Evolutionary conservation across 805 yeast species (phyloP).

Genomic region (Candida arabinofermentans): DNA sequence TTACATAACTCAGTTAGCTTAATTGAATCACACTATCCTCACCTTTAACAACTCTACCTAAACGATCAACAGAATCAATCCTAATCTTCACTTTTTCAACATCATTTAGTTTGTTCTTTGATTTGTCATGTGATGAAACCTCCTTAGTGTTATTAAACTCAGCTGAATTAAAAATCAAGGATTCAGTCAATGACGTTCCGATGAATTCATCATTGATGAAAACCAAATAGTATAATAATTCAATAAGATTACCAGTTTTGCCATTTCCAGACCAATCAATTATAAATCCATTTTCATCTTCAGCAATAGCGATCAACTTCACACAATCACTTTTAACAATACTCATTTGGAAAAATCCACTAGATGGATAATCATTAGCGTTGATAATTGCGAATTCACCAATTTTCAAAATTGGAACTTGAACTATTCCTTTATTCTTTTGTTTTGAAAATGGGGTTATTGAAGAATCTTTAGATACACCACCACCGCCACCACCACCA

Average conservation of each 20-base stretch:
- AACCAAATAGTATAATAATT: conserved; percentile 27
- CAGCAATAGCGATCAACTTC: neutral
- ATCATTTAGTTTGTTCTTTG: neutral
- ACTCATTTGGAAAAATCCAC: conserved; percentile 13
- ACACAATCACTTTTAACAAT: conserved; percentile 2
- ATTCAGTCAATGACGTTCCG: conserved; percentile 21
- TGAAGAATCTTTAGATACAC: too few species aligned
- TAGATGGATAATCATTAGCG: conserved; percentile 22
- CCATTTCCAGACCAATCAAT: conserved; percentile 22
- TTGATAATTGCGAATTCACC: conserved; percentile 23
- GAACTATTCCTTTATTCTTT: neutral
- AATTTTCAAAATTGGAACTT: conserved; percentile 15
- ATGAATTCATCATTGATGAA: conserved; percentile 28
- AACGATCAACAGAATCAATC: conserved; percentile 22
- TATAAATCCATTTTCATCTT: conserved; percentile 6
- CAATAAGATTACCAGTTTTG: conserved; percentile 7
- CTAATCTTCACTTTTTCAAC: conserved; percentile 11
- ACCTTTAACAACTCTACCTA: conserved; percentile 19
- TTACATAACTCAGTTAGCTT: too few species aligned
- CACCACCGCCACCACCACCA: neutral
- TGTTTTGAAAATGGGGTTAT: neutral
- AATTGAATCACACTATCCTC: neutral
- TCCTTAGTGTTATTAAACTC: too few species aligned
- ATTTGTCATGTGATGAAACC: too few species aligned
- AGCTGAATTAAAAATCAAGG: conserved; percentile 5